A percentile compares a stretch with the other conserved stretches of the same genome.
These are phyloP conservation scores for Thalia dealbata DNA, from an alignment of 176 grass and related monocot species.

Conservation along the genomic window DNA sequence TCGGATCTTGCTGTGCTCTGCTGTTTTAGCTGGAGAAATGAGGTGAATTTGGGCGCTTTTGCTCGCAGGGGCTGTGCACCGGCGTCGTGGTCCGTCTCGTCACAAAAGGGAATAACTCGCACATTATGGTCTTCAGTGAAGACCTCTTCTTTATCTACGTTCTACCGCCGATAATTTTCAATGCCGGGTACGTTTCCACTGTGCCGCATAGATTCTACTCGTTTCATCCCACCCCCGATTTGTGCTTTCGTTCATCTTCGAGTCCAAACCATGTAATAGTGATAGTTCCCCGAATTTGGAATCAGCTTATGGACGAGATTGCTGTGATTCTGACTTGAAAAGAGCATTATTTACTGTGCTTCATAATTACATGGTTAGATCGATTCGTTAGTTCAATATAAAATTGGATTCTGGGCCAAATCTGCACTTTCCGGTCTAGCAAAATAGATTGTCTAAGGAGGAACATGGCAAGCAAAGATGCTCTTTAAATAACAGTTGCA, in stretches of 20 bases:
- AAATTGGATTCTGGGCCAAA: too few species aligned
- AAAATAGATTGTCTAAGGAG: too few species aligned
- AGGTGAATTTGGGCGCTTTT: not conserved
- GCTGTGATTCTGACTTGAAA: too few species aligned
- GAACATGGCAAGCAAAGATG: too few species aligned
- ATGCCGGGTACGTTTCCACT: constrained; percentile 8
- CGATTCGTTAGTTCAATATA: too few species aligned
- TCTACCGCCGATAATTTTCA: constrained; percentile 14
- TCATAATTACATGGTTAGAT: too few species aligned
- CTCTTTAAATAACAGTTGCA: too few species aligned
- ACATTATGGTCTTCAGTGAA: constrained; percentile 16
- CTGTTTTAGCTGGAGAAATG: not conserved
- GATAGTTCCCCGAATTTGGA: too few species aligned
- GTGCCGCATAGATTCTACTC: not conserved
- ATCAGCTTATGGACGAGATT: too few species aligned
- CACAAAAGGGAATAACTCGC: not conserved
- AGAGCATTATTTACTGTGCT: too few species aligned
- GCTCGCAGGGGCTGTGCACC: constrained; percentile 9
- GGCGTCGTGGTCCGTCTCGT: not conserved
- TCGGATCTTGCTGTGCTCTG: not conserved
- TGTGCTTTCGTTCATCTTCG: not conserved
- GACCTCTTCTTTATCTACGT: constrained; percentile 17
- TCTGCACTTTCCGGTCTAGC: too few species aligned
- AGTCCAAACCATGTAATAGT: too few species aligned
- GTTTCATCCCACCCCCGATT: not conserved